Evolutionary conservation across 1,284 basidiomycete genomes (phyloP), one percentile per base, ranked within the genome.

Genomic region (Mixia osmundae): DNA sequence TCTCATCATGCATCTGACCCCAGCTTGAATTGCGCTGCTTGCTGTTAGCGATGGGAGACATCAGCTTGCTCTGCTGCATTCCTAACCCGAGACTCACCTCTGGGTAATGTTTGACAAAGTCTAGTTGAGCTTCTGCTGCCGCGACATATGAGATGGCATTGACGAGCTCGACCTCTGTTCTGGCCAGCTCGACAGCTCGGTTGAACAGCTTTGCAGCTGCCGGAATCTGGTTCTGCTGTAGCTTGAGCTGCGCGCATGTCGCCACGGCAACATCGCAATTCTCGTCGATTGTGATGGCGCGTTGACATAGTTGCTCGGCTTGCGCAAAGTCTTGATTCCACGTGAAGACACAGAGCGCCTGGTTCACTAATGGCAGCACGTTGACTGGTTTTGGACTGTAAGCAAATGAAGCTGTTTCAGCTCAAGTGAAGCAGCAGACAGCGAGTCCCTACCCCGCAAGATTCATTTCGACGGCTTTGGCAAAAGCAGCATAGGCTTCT

Each of bases 251-350:
- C 3, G 89, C 89, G 24, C 97, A 68, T 0, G 87, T 94, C 11
- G 83, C 83, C 3, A 95, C 75, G 0, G 89, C 91, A 9, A 89
- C 80, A 54, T 99, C 91, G 59, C 89, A 97, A 48, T 89, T 83
- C 12, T 76, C 65, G 57, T 94, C 89, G 43, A 85, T 71, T 33
- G 65, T 61, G 25, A 99, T 63, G 1, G 91, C 91, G 55, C 94
- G 74, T 42, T 72, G 63, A 55, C 85, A 94, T 48, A 83, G 75
- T 19, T 63, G 57, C 55, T 91, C 85, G 6, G 87, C 87, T 0
- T 68, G 71, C 3, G 59, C 61, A 37, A 80, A 67, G 53, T 94
- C 83, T 55, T 89, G 78, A 58, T 83, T 80, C 77, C 78, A 89
- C 61, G 95, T 89, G 68, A 76, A 95, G 35, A 95, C 54, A 1